Evolutionary conservation across 129 eudicot species (phyloP), one percentile per base, ranked within the genome.

Genomic region (Flaveria sonorensis): DNA sequence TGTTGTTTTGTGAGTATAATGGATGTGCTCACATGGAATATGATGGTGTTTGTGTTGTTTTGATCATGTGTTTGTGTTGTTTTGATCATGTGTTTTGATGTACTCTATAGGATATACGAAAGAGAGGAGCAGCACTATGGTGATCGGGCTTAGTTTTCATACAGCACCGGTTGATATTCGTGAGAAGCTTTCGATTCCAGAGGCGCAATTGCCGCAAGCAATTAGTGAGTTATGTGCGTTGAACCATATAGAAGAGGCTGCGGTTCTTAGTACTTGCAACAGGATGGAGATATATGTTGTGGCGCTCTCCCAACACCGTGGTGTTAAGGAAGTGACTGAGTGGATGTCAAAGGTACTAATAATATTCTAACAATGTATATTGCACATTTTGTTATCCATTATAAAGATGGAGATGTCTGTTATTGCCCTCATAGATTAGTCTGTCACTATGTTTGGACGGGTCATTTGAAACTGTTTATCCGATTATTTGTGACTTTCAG

Each of bases 331-430:
- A 81, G 98, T 92, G n/a, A 92, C 96, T 30, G 98, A 90, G 72
- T 92, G 97, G 97, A 89, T 89, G 96, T 92, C 97, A 0, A 92
- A 92, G 97, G 97, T 92, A 85, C 73, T 57, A 59, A 26, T n/a
- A 13, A 28, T 3, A 61, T 45, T 59, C 48, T 42, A 42, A 14
- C 23, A 53, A 78, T 8, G n/a, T 60, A 30, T 32, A 6, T 77
- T 51, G 6, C 3, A 14, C 42, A 57, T 43, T 15, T 68, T 40
- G 56, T 50, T 66, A 36, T 76, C 7, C 13, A 42, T 51, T 8
- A 32, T 32, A 50, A 6, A 39, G 42, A 23, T 50, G 48, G 67
- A 39, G 14, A 19, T 50, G 20, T 3, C 6, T 39, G 42, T 50
- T 2, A 75, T 46, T 74, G 39, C 56, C 24, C 45, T 63, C 66